A percentile compares a stretch with the other conserved stretches of the same genome.
Evolutionary conservation across 495 filamentous ascomycete species (phyloP).

Genomic region (Friedmanniomyces simplex): DNA sequence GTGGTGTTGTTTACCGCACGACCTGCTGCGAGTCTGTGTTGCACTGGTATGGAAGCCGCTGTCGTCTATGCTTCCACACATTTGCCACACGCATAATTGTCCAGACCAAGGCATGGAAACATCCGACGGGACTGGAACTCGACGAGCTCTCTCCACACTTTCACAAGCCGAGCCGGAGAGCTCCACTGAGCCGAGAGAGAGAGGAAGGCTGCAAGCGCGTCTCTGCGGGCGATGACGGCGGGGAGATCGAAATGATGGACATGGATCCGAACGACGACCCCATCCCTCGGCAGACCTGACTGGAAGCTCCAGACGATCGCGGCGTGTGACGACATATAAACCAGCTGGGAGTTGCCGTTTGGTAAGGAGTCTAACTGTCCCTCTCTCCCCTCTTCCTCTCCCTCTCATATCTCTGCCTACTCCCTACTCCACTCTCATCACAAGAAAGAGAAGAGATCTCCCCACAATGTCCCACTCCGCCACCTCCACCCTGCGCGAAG

Average conservation of each 20-base stretch:
- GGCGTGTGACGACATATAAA: slow-evolving; percentile 11
- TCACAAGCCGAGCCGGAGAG: slow-evolving; percentile 1
- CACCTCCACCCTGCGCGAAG: slow-evolving; percentile 1
- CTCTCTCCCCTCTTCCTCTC: not conserved
- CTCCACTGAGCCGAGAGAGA: slow-evolving; percentile 12
- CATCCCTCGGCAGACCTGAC: slow-evolving; percentile 4
- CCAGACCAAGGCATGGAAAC: not conserved
- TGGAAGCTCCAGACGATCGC: not conserved
- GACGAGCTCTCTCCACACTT: slow-evolving; percentile 8
- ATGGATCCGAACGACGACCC: not conserved
- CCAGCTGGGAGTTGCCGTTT: not conserved
- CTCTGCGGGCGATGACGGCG: slow-evolving; percentile 7
- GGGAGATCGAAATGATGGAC: too few species aligned
- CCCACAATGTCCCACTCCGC: slow-evolving; percentile 7
- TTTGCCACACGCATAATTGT: too few species aligned
- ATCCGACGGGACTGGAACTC: not conserved
- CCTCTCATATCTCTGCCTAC: not conserved
- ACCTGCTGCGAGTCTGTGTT: not conserved
- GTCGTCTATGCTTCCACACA: too few species aligned
- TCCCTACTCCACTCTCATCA: not conserved
- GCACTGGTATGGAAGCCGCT: too few species aligned
- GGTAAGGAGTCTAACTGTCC: not conserved
- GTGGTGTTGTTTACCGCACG: not conserved
- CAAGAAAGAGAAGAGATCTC: not conserved
- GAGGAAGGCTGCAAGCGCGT: not conserved